A percentile compares a stretch with the other conserved stretches of the same genome.
Conservation (phyloP, 2,329 filamentous ascomycete species). For the Colletotrichum caudatum region DNA sequence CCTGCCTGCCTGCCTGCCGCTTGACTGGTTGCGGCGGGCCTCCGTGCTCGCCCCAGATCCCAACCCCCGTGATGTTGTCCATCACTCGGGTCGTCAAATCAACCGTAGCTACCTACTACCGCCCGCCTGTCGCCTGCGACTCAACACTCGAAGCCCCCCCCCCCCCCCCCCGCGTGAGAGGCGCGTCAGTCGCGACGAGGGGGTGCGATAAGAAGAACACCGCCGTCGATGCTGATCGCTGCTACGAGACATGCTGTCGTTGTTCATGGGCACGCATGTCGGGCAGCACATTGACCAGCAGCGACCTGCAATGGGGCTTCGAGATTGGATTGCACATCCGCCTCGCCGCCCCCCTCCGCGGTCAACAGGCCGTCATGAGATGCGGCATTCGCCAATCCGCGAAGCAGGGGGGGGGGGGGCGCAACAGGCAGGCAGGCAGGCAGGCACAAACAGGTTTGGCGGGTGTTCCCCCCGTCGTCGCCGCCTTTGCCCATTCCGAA, state of each 20-base stretch:
- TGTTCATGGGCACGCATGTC: neutral
- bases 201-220: conserved; percentile 5
- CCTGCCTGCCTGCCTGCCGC: conserved; percentile 1
- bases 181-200: neutral
- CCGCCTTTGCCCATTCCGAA: neutral
- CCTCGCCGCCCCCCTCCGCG: conserved; percentile 25
- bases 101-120: conserved; percentile 17
- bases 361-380: conserved; percentile 32
- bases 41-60: conserved; percentile 41
- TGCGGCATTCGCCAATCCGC: conserved; percentile 17
- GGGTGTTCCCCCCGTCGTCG: neutral
- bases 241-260: neutral
- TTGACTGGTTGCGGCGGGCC: conserved; percentile 39
- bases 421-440: conserved; percentile 15
- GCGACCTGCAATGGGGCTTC: conserved; percentile 11
- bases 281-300: conserved; percentile 13
- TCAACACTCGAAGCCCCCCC: neutral
- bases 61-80: conserved; percentile 47
- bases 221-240: conserved; percentile 24
- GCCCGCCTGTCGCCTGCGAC: conserved; percentile 6
- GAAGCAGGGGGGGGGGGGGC: conserved; percentile 14
- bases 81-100: conserved; percentile 40
- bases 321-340: conserved; percentile 27
- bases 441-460: conserved; percentile 17
- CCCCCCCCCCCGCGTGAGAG: conserved; percentile 18